Evolutionary conservation across 1,284 basidiomycete species (phyloP).

Genomic region (Ustilago vetiveriae): DNA sequence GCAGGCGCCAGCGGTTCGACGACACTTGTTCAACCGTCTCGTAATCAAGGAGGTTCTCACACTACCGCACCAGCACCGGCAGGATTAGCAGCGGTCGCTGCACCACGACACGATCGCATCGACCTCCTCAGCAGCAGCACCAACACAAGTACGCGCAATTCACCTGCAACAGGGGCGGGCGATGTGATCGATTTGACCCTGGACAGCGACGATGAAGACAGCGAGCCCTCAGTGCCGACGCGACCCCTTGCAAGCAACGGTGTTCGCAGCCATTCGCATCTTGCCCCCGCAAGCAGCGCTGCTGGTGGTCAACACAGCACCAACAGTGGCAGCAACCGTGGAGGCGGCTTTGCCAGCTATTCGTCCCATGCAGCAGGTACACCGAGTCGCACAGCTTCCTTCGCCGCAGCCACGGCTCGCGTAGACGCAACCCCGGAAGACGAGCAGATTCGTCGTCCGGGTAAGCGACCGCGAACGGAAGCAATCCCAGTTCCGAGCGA

Average conservation of each 20-base stretch:
- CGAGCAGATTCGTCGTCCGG: constrained; percentile 43
- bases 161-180: constrained; percentile 6
- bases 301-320: background rate
- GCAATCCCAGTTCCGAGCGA: constrained; percentile 13
- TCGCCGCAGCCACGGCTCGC: constrained; percentile 14
- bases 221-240: constrained; percentile 21
- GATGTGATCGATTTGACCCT: constrained; percentile 50
- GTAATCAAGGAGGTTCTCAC: too few relatives aligned
- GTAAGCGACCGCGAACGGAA: constrained; percentile 26
- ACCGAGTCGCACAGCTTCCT: constrained; percentile 14
- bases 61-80: background rate
- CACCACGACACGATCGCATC: constrained; percentile 23
- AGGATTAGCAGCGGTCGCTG: constrained; percentile 1
- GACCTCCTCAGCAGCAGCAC: constrained; percentile 34
- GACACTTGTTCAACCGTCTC: background rate
- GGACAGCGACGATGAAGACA: constrained; percentile 41
- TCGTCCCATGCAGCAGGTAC: constrained; percentile 7
- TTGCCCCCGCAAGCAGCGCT: constrained; percentile 3
- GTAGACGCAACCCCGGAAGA: constrained; percentile 38
- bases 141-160: constrained; percentile 14
- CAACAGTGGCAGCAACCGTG: background rate
- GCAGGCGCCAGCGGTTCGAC: background rate
- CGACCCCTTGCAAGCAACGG: constrained; percentile 16
- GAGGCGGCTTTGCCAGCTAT: constrained; percentile 10
- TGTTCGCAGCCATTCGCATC: background rate